Percentiles rank a stretch among this genome's conserved stretches.
Conservation (phyloP, 495 filamentous ascomycete genomes). For the Cercophora sp. region DNA sequence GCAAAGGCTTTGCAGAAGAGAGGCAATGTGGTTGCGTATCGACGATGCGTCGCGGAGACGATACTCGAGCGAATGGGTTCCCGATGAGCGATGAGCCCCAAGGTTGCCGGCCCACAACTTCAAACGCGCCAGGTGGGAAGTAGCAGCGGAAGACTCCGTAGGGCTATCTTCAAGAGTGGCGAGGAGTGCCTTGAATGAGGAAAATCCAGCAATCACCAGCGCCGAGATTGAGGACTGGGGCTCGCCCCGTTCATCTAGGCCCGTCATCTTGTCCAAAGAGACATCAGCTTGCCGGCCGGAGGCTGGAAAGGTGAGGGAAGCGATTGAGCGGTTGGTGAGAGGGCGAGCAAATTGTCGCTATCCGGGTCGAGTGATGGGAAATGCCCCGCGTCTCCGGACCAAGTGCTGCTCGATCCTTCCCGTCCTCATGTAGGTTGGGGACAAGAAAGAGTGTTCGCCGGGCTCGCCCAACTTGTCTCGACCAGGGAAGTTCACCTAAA, state of each 20-base stretch:
- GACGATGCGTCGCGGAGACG: conserved; percentile 12
- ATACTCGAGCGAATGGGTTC: conserved; percentile 8
- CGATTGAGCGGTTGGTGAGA: no score
- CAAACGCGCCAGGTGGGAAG: conserved; percentile 8
- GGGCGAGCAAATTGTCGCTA: no score
- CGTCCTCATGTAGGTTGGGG: no score
- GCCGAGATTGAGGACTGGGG: background rate
- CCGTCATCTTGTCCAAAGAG: background rate
- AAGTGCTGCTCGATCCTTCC: background rate
- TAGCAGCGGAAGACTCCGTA: background rate
- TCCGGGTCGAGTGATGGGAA: background rate
- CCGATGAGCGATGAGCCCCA: conserved; percentile 11
- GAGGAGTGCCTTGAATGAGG: background rate
- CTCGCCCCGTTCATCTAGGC: background rate
- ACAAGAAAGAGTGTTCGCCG: no score
- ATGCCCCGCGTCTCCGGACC: background rate
- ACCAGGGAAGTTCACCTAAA: no score
- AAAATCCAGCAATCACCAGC: background rate
- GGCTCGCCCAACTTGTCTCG: no score
- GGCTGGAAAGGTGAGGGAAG: no score
- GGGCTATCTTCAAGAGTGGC: background rate
- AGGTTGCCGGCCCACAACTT: conserved; percentile 7
- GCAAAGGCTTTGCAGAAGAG: conserved; percentile 7
- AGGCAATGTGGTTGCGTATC: conserved; percentile 13
- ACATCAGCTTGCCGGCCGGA: background rate